Evolutionary conservation across 495 filamentous ascomycete species (phyloP), one percentile per base, ranked within the genome.

Genomic region (Letharia columbiana): DNA sequence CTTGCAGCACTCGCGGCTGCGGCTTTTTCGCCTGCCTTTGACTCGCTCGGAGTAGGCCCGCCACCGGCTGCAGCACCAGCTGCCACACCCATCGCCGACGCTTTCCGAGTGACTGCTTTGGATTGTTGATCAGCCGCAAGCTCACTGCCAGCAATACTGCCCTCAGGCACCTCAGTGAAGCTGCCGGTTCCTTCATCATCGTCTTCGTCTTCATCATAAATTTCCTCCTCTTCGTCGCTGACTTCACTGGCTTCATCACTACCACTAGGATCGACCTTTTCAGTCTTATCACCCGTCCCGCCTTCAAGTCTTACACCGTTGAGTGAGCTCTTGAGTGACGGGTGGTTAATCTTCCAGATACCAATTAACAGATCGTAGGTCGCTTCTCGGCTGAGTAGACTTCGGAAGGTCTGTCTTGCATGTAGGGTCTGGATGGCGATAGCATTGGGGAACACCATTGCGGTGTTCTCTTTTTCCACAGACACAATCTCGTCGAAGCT

Each of bases 401-500:
- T 97, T 44, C 95, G 91, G 75, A 99, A 98, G 8, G 94, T 86
- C 71, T 98, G 92, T 60, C 93, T 90, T 23, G 95, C 91, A 74
- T 99, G 94, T 35, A 97, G 78, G 0, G 94, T 99, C 58, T 95
- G 91, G 60, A 99, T 96, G 66, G 95, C 92, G 68, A 99, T 91
- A 20, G 92, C 95, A 77, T 99, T 99, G 57, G 92, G 94, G 75
- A 99, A 97, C 2, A 99, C 85, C 74, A 98, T 82, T 7, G 93
- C 95, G 0, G 94, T 99, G 68, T 83, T 96, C 75, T 96, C 92
- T 77, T 98, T 99, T 74, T 99, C 94, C 3, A 99, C 87, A 0
- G 92, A 89, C 41, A 98, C 91, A 60, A 99, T 88, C 74, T 99
- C 94, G 73, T 98, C 95, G 74, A 98, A 99, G 73, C 90, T 94